Conservation (phyloP, 805 yeast genomes). For the Candida awuae region DNA sequence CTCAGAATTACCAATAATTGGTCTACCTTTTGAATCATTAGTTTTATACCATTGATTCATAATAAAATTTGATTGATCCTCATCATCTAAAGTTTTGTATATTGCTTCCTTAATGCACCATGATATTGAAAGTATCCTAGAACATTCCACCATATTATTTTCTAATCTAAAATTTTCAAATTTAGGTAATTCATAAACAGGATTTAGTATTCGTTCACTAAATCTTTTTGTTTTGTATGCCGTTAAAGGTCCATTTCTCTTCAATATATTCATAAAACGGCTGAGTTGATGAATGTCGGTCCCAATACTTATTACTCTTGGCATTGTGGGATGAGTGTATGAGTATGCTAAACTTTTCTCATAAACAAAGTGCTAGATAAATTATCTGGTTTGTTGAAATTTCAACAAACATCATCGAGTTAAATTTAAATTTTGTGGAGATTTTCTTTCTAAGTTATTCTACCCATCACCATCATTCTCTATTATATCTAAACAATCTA, state of each 20-base stretch:
- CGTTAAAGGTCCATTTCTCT: constrained; percentile 26
- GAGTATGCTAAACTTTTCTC: too few relatives aligned
- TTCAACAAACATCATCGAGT: background rate
- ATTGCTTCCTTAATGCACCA: constrained; percentile 78
- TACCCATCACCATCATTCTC: too few relatives aligned
- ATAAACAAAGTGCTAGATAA: too few relatives aligned
- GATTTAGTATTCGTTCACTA: constrained; percentile 44
- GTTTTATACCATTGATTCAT: constrained; percentile 55
- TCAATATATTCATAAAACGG: constrained; percentile 39
- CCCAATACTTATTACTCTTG: constrained; percentile 42
- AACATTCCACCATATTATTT: constrained; percentile 22
- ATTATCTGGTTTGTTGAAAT: too few relatives aligned
- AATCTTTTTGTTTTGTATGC: constrained; percentile 32
- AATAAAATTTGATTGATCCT: constrained; percentile 43
- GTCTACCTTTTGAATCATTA: constrained; percentile 34
- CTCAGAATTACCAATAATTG: constrained; percentile 30
- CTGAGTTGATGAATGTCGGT: constrained; percentile 43
- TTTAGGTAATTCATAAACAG: constrained; percentile 31
- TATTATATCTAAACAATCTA: too few relatives aligned
- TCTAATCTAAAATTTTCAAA: constrained; percentile 18
- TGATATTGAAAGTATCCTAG: constrained; percentile 40
- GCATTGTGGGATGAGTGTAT: too few relatives aligned
- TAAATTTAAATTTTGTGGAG: background rate
- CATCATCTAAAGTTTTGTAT: constrained; percentile 46
- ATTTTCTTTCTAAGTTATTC: too few relatives aligned